Evolutionary conservation across 2,329 filamentous ascomycete genomes (phyloP).

Genomic region (Aspergillus ruber): DNA sequence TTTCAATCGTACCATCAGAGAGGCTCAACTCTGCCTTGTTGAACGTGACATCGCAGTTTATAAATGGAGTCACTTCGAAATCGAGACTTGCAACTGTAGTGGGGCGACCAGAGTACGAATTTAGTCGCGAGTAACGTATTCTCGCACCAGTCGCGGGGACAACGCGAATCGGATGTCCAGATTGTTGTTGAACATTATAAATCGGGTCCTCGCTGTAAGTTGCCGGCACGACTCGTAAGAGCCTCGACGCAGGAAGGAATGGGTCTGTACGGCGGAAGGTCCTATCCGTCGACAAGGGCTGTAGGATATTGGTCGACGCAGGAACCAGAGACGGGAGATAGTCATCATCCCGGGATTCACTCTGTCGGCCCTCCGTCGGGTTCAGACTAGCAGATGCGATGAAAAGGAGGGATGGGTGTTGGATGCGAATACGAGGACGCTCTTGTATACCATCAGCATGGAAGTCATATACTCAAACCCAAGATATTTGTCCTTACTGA

Average conservation of each 20-base stretch:
- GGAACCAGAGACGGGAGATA: constrained; percentile 51
- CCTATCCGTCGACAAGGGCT: constrained; percentile 48
- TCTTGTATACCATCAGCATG: constrained; percentile 20
- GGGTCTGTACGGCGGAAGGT: constrained; percentile 42
- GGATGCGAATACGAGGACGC: constrained; percentile 46
- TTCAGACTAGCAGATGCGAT: constrained; percentile 43
- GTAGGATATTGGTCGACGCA: constrained; percentile 52
- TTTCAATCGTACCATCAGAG: constrained; percentile 42
- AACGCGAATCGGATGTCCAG: constrained; percentile 48
- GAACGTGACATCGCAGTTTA: constrained; percentile 45
- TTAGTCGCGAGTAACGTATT: constrained; percentile 48
- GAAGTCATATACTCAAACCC: not conserved
- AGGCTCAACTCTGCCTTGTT: constrained; percentile 43
- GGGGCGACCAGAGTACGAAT: constrained; percentile 36
- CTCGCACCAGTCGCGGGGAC: constrained; percentile 52
- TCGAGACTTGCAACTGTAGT: constrained; percentile 50
- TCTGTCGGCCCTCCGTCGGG: constrained; percentile 34
- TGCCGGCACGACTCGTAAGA: constrained; percentile 51
- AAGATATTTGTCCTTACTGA: constrained; percentile 28
- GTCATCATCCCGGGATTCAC: constrained; percentile 38
- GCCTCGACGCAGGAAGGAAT: constrained; percentile 52
- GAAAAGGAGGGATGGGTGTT: constrained; percentile 53
- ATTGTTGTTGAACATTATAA: constrained; percentile 49
- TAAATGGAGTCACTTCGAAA: constrained; percentile 50
- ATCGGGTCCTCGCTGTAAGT: constrained; percentile 44